Evolutionary conservation across 139 green algal genomes (phyloP), one percentile per base, ranked within the genome.

Genomic region (Chlamydomonas sphaeroides): DNA sequence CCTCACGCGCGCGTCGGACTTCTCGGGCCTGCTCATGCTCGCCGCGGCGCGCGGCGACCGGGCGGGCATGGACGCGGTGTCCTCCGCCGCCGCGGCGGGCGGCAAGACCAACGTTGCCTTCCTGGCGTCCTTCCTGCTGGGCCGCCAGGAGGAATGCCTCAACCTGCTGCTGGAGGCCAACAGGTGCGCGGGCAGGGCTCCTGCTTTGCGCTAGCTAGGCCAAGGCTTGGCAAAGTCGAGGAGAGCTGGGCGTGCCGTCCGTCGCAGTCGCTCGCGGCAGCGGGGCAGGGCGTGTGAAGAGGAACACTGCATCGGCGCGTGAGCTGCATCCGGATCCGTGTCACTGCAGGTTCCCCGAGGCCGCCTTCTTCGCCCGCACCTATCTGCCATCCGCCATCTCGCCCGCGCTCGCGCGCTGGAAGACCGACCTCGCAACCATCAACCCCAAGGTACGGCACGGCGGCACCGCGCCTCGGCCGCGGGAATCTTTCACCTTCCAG

Each of bases 281-380:
- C n/a, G n/a, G n/a, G n/a, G n/a, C n/a, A n/a, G n/a, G n/a, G n/a
- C n/a, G n/a, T n/a, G n/a, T n/a, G n/a, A n/a, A n/a, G n/a, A n/a
- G n/a, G n/a, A n/a, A n/a, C n/a, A n/a, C n/a, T n/a, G n/a, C n/a
- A n/a, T n/a, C n/a, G n/a, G n/a, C n/a, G n/a, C n/a, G n/a, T n/a
- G n/a, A n/a, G n/a, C n/a, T n/a, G n/a, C n/a, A n/a, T n/a, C n/a
- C n/a, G n/a, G n/a, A n/a, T n/a, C n/a, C n/a, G n/a, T n/a, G n/a
- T n/a, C n/a, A 51, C 98, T 94, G 49, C 4, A 94, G 97, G 48
- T 72, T 98, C 10, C 97, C 97, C 1, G 97, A 99, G 89, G 97
- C 97, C 0, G 96, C 97, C 25, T 98, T 99, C 91, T 94, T 99
- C 65, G 92, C 95, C 20, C 91, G 97, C 68, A 98, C 96, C 45